Percentiles rank a stretch among this genome's conserved stretches.
Conservation (phyloP, 2,329 filamentous ascomycete species). For the Emericellopsis cladophorae region DNA sequence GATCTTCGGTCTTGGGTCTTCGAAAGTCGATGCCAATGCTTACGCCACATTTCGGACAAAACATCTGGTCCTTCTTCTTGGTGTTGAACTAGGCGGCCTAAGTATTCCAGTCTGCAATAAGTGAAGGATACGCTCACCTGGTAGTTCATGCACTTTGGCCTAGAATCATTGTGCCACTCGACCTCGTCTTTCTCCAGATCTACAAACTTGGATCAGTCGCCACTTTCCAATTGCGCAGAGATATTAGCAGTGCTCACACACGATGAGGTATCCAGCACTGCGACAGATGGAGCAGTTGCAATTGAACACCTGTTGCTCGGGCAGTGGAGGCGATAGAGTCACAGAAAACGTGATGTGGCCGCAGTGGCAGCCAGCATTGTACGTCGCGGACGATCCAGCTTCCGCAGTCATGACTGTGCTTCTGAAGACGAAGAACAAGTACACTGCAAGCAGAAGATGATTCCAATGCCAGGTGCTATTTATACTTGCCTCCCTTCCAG, state of each 20-base stretch:
- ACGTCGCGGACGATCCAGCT: constrained; percentile 14
- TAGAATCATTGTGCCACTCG: constrained; percentile 27
- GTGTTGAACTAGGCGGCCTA: constrained; percentile 25
- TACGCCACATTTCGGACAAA: constrained; percentile 31
- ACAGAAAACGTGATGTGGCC: constrained; percentile 34
- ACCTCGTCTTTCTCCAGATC: constrained; percentile 26
- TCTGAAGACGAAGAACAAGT: too few relatives aligned
- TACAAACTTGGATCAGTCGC: constrained; percentile 7
- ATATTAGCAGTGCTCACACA: constrained; percentile 20
- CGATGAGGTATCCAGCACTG: constrained; percentile 36
- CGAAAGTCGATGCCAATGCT: constrained; percentile 33
- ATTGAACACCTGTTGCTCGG: constrained; percentile 27
- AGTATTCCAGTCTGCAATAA: not conserved
- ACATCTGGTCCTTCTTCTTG: constrained; percentile 33
- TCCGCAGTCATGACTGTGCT: too few relatives aligned
- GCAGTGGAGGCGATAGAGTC: constrained; percentile 33
- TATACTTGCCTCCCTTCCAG: too few relatives aligned
- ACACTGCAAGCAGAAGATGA: too few relatives aligned
- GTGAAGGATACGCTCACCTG: constrained; percentile 5
- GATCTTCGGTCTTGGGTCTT: constrained; percentile 6
- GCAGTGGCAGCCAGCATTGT: constrained; percentile 39
- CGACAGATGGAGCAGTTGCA: constrained; percentile 43
- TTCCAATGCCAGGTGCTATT: too few relatives aligned
- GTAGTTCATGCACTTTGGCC: constrained; percentile 20
- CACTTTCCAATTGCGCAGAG: not conserved